Conservation (phyloP, 2,329 filamentous ascomycete genomes). For the Xylaria hypoxylon region DNA sequence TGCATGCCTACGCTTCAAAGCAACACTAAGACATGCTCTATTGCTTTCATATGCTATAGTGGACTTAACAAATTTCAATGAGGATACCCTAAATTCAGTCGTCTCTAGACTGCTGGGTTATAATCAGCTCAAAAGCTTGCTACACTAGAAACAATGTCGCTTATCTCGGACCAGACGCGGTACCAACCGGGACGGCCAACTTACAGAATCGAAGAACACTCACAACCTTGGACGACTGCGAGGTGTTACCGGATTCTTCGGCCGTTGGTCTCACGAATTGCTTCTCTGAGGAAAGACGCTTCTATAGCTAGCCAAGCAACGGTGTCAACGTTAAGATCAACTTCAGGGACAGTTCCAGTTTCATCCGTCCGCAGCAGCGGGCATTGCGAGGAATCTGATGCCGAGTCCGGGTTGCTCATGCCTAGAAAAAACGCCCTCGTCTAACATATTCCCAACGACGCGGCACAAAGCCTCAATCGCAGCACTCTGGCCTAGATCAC, state of each 20-base stretch:
- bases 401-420: constrained; percentile 43
- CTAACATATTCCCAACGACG: constrained; percentile 50
- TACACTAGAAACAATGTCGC: constrained; percentile 36
- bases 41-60: constrained; percentile 1
- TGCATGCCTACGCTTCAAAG: constrained; percentile 9
- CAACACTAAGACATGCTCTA: constrained; percentile 19
- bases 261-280: constrained; percentile 57
- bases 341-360: constrained; percentile 10
- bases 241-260: constrained; percentile 59
- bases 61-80: no score
- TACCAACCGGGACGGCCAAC: constrained; percentile 40
- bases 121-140: constrained; percentile 16
- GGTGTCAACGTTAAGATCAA: constrained; percentile 5
- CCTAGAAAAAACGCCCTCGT: constrained; percentile 48
- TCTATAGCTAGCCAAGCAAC: constrained; percentile 13
- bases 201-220: constrained; percentile 37
- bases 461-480: constrained; percentile 15
- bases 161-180: constrained; percentile 37
- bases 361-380: constrained; percentile 5
- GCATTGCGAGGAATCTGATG: constrained; percentile 24
- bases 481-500: background rate
- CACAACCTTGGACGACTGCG: constrained; percentile 55
- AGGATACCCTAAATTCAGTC: no score
- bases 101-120: background rate
- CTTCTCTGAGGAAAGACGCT: constrained; percentile 54